Evolutionary conservation across 2,329 filamentous ascomycete genomes (phyloP).

Genomic region (Trichoderma atrobrunneum): DNA sequence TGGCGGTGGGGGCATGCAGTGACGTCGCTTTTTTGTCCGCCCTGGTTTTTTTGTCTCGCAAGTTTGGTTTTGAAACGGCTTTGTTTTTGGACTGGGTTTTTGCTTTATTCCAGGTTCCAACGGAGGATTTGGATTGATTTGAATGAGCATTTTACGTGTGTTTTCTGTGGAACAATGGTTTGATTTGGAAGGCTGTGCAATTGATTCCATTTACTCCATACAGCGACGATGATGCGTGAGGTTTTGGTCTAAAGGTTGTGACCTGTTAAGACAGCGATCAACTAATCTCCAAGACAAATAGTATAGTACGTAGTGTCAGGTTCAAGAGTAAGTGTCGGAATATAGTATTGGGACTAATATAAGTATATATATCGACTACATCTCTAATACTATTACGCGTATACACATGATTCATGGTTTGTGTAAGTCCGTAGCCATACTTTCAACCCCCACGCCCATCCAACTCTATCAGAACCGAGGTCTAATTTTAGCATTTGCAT

Average conservation of each 20-base stretch:
- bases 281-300: neutral
- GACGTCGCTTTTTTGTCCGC: neutral
- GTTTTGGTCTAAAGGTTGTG: neutral
- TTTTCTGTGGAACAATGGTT: neutral
- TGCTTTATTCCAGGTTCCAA: neutral
- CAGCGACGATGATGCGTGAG: neutral
- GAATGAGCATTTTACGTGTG: neutral
- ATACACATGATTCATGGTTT: neutral
- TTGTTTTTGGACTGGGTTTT: neutral
- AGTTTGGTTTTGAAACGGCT: neutral
- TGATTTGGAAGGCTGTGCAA: conserved; percentile 3
- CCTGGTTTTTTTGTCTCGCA: neutral
- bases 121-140: neutral
- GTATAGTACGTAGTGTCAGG: neutral
- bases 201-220: neutral
- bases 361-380: neutral
- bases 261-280: neutral
- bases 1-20: neutral
- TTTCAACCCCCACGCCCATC: neutral
- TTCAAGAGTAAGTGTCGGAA: neutral
- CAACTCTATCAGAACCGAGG: neutral
- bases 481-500: neutral
- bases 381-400: neutral
- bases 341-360: neutral
- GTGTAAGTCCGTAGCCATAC: neutral